A percentile compares a stretch with the other conserved stretches of the same genome.
phyloP scores from a whole-genome alignment of 768 basidiomycete genomes.

The Boletus tylopilopsis region DNA sequence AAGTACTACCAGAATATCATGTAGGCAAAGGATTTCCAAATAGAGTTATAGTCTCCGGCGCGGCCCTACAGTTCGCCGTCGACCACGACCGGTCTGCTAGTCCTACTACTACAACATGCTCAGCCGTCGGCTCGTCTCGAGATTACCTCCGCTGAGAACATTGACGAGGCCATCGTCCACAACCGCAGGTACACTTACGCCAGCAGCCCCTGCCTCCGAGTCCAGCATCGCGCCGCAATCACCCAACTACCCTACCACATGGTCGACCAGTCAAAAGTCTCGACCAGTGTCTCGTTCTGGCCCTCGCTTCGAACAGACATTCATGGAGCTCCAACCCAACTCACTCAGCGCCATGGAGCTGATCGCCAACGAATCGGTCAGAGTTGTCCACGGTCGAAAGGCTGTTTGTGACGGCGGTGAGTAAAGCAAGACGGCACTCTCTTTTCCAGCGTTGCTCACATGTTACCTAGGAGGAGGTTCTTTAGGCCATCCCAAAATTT shows the following conservation, averaged over 20 bases:
- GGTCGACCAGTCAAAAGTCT: conserved; percentile 80
- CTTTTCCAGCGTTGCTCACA: conserved; percentile 9
- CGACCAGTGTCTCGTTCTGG: conserved; percentile 57
- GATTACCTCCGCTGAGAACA: conserved; percentile 12
- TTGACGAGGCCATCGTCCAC: conserved; percentile 26
- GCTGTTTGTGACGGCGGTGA: conserved; percentile 95
- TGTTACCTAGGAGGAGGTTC: conserved; percentile 75
- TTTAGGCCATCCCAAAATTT: conserved; percentile 95
- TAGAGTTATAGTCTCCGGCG: background rate
- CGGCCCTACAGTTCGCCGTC: background rate
- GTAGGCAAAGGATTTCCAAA: conserved; percentile 11
- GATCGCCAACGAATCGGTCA: conserved; percentile 80
- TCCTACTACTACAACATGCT: too few species aligned
- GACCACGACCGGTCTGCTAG: conserved; percentile 8
- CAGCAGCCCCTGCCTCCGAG: conserved; percentile 14
- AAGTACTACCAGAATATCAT: too few species aligned
- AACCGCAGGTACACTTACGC: conserved; percentile 7
- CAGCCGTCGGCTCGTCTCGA: conserved; percentile 23
- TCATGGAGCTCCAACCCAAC: conserved; percentile 82
- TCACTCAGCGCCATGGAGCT: conserved; percentile 91
- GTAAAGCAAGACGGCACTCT: conserved; percentile 28
- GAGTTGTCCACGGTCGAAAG: conserved; percentile 75
- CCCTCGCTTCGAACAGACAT: conserved; percentile 92
- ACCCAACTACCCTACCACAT: conserved; percentile 78
- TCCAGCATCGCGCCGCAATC: conserved; percentile 57